Evolutionary conservation across 1,284 basidiomycete species (phyloP), one percentile per base, ranked within the genome.

Genomic region (Puccinia triticina): DNA sequence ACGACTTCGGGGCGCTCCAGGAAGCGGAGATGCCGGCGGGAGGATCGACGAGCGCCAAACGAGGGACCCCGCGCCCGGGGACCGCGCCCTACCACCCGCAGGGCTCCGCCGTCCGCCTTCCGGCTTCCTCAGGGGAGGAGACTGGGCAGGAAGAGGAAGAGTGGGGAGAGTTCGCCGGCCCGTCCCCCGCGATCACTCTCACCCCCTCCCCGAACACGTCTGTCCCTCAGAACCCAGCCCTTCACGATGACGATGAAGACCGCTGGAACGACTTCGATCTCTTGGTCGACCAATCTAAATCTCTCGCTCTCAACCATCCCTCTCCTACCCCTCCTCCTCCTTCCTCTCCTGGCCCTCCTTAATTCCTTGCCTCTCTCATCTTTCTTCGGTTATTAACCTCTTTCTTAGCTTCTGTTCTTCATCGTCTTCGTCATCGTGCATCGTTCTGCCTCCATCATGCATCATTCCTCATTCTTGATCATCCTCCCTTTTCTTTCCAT

Each of bases 161-260:
- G 50, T 82, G 79, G 79, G 79, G 79, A 16, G 79, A 82, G 43
- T 82, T 82, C 40, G 21, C 69, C 16, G 61, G 72, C 12, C 66
- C 55, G n/a, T 26, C 55, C 5, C 55, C 66, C 40, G 23, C 4
- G 0, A 43, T 23, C 43, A 21, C 43, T n/a, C 40, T 48, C 14
- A 34, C 64, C 14, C 21, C 67, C 18, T 48, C 40, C 23, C 29
- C 12, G 12, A 2, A 29, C 12, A 10, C 3, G 18, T 29, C 46
- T 18, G 2, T 29, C n/a, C 59, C 14, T 26, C 29, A 32, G 1
- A 53, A 57, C 14, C 26, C 21, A 57, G 16, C 40, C 12, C 23
- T 1, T 12, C 46, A 77, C 26, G 37, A 18, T 23, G 74, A 59
- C 29, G 59, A 66, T 14, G 53, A 75, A 48, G 43, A 40, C 16